A percentile compares a stretch with the other conserved stretches of the same genome.
These are phyloP conservation scores for Fragilaria radians DNA, from an alignment of 108 stramenopile genomes.

Conservation along the genomic window DNA sequence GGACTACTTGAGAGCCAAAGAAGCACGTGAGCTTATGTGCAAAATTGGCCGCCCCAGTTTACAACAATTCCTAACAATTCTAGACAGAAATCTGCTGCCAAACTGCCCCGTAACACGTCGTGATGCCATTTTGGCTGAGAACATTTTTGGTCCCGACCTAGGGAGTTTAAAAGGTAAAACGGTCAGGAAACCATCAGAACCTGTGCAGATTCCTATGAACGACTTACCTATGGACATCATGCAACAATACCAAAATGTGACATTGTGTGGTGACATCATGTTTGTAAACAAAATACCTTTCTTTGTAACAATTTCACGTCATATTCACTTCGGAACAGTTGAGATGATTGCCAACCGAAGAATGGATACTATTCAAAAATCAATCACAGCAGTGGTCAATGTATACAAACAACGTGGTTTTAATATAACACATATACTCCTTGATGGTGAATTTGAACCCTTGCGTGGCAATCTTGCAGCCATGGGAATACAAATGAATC, in stretches of 20 bases:
- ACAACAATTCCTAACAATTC: slow-evolving; percentile 1
- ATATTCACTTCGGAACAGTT: slow-evolving; percentile 24
- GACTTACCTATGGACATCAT: slow-evolving; percentile 23
- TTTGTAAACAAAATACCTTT: slow-evolving; percentile 35
- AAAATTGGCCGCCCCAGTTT: slow-evolving; percentile 4
- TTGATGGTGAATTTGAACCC: slow-evolving; percentile 13
- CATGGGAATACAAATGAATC: slow-evolving; percentile 9
- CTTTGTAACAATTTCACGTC: slow-evolving; percentile 16
- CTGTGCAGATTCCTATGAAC: slow-evolving; percentile 3
- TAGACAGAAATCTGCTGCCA: slow-evolving; percentile 17
- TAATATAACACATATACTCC: background rate
- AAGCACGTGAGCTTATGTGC: slow-evolving; percentile 2
- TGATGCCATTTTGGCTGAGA: slow-evolving; percentile 15
- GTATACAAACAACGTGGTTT: slow-evolving; percentile 9
- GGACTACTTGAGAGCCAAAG: slow-evolving; percentile 3
- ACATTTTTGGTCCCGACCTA: slow-evolving; percentile 5
- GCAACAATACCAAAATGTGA: slow-evolving; percentile 12
- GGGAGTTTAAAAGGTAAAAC: background rate
- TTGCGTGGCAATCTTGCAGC: background rate
- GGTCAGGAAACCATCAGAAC: slow-evolving; percentile 1
- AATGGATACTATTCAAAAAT: background rate
- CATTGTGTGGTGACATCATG: slow-evolving; percentile 32
- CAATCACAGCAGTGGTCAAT: background rate
- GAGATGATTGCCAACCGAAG: background rate
- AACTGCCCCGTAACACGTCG: slow-evolving; percentile 27